A percentile compares a stretch with the other conserved stretches of the same genome.
Evolutionary conservation across 2,329 filamentous ascomycete genomes (phyloP).

Genomic region (Biscogniauxia sp.): DNA sequence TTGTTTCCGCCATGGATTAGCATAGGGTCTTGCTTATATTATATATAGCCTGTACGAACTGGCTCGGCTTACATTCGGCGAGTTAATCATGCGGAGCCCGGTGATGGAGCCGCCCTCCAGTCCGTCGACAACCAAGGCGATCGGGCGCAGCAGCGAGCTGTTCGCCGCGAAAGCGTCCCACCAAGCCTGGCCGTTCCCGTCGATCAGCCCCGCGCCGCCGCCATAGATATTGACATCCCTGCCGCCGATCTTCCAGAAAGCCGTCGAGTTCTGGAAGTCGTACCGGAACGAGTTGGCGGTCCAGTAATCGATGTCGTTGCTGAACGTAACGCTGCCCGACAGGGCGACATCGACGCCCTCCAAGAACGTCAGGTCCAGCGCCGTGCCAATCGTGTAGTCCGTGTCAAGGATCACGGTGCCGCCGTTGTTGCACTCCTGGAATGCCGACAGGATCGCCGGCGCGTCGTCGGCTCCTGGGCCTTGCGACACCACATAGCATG

Average conservation of each 20-base stretch:
- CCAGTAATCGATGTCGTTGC: constrained; percentile 66
- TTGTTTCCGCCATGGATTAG: constrained; percentile 4
- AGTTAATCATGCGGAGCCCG: constrained; percentile 17
- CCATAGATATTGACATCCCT: constrained; percentile 63
- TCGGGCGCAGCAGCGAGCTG: constrained; percentile 14
- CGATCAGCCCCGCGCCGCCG: constrained; percentile 41
- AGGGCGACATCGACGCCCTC: constrained; percentile 60
- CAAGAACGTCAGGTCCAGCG: constrained; percentile 64
- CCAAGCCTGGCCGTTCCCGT: constrained; percentile 65
- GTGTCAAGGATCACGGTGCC: constrained; percentile 60
- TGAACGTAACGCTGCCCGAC: constrained; percentile 58
- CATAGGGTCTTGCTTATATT: neutral
- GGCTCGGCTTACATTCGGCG: constrained; percentile 14
- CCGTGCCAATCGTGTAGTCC: constrained; percentile 61
- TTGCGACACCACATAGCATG: constrained; percentile 13
- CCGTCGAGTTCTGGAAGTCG: constrained; percentile 62
- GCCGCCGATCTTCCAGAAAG: constrained; percentile 47
- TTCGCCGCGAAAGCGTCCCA: constrained; percentile 57
- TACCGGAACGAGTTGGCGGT: constrained; percentile 62
- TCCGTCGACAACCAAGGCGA: constrained; percentile 17
- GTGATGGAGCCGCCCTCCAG: constrained; percentile 16
- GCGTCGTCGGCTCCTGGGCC: constrained; percentile 23
- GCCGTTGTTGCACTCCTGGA: constrained; percentile 60
- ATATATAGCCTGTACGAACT: neutral
- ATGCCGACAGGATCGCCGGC: constrained; percentile 47